Evolutionary conservation across 495 filamentous ascomycete genomes (phyloP), one percentile per base, ranked within the genome.

Genomic region (Aspergillus panamensis): DNA sequence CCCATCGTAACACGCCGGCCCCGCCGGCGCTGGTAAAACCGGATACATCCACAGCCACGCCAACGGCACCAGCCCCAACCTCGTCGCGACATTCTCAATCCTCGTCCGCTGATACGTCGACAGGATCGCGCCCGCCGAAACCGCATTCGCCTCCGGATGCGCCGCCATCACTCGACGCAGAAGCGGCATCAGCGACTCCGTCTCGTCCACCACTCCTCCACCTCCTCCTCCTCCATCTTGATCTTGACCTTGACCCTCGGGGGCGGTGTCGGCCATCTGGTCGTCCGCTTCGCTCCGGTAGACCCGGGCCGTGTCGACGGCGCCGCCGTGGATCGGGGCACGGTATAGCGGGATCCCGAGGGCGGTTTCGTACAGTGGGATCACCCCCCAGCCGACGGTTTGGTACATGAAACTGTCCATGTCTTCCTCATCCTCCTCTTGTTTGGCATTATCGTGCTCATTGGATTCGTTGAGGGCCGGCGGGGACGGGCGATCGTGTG

Each of bases 331-430:
- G 66, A 97, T 97, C 19, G 80, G 73, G 48, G 80, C 82, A 13
- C 92, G 84, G 69, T 91, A 96, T 1, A 96, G 77, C 9, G 92
- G 92, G 31, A 96, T 73, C 2, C 77, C 80, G 3, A 96, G 84
- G 2, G 89, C 90, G 31, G 80, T 63, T 57, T 85, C 83, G 69
- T 96, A 97, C 17, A 96, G 81, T 6, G 93, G 94, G 48, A 97
- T 87, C 17, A 97, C 73, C 51, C 79, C 78, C 73, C 97, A 92
- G 39, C 94, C 94, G 51, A 95, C 89, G 1, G 95, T 97, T 76
- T 98, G 94, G 80, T 97, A 98, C 94, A 98, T 97, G 84, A 91
- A 96, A 79, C 90, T 96, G 73, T 98, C 88, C 62, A 94, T 81
- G 72, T 64, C 62, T 21, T 61, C 63, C 17, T 62, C 57, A 5